Percentiles rank a stretch among this genome's conserved stretches.
Conservation (phyloP, 345 rosid species). For the Citrus unshiu region DNA sequence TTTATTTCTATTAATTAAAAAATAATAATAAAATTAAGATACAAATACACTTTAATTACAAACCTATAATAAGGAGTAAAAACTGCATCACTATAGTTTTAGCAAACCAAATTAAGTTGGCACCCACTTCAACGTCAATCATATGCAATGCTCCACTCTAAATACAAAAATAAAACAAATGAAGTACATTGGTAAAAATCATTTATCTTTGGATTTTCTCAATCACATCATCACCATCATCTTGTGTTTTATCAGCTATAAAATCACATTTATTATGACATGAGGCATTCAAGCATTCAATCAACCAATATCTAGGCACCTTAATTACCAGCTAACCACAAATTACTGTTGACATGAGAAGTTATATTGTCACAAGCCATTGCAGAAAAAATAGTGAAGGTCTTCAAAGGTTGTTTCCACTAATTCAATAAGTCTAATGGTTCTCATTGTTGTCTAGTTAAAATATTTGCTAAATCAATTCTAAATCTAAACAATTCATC, state of each 20-base stretch:
- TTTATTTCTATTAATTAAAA: background rate
- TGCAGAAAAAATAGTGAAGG: no score
- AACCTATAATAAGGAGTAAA: background rate
- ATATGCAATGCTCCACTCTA: background rate
- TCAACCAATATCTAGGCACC: background rate
- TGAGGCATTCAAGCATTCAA: background rate
- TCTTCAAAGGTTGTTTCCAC: background rate
- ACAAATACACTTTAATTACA: background rate
- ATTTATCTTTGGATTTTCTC: background rate
- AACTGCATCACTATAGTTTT: background rate
- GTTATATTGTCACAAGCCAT: background rate
- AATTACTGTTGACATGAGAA: background rate
- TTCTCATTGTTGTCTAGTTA: background rate
- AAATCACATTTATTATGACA: no score
- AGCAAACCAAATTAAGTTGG: background rate
- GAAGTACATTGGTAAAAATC: background rate
- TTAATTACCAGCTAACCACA: background rate
- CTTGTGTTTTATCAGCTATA: background rate
- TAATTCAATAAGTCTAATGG: background rate
- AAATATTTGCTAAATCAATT: background rate
- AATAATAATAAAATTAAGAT: background rate
- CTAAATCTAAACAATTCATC: background rate
- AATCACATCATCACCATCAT: background rate
- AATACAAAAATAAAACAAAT: background rate
- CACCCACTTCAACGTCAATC: background rate